Evolutionary conservation across 495 filamentous ascomycete species (phyloP).

Genomic region (Penicillium fimorum): DNA sequence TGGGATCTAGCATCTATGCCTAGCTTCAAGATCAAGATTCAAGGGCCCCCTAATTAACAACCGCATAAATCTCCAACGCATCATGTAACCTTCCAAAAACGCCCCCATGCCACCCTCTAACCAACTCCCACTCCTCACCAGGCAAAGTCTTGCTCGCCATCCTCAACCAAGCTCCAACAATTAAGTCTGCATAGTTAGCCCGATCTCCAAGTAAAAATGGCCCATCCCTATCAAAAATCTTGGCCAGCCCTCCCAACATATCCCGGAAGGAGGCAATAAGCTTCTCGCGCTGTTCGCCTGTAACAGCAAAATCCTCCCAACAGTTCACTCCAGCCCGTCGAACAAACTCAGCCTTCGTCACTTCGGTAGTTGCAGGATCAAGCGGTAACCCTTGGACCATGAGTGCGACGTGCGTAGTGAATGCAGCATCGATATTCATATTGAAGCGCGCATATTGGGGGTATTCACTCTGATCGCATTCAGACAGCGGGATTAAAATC

Average conservation of each 20-base stretch:
- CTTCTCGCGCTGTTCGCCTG: constrained; percentile 43
- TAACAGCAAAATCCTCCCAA: constrained; percentile 48
- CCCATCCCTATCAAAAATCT: constrained; percentile 42
- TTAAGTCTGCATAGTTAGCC: constrained; percentile 59
- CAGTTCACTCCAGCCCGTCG: constrained; percentile 40
- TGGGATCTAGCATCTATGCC: no score
- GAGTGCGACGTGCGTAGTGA: constrained; percentile 42
- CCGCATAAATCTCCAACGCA: constrained; percentile 37
- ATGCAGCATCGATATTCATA: constrained; percentile 48
- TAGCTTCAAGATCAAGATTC: background rate
- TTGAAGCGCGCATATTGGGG: constrained; percentile 44
- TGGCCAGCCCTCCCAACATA: constrained; percentile 43
- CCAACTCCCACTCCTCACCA: constrained; percentile 48
- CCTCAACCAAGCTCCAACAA: constrained; percentile 60
- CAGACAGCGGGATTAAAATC: constrained; percentile 30
- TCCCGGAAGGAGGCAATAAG: constrained; percentile 35
- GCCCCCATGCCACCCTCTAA: constrained; percentile 52
- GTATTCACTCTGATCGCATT: constrained; percentile 14
- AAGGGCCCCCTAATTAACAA: background rate
- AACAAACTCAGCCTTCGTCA: constrained; percentile 43
- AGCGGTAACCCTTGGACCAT: constrained; percentile 37
- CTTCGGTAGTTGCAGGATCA: constrained; percentile 43
- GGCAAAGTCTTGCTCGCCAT: constrained; percentile 40
- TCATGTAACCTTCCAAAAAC: constrained; percentile 47
- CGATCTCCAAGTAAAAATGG: constrained; percentile 50